phyloP scores from a whole-genome alignment of 495 filamentous ascomycete genomes.

The Physcia stellaris region DNA sequence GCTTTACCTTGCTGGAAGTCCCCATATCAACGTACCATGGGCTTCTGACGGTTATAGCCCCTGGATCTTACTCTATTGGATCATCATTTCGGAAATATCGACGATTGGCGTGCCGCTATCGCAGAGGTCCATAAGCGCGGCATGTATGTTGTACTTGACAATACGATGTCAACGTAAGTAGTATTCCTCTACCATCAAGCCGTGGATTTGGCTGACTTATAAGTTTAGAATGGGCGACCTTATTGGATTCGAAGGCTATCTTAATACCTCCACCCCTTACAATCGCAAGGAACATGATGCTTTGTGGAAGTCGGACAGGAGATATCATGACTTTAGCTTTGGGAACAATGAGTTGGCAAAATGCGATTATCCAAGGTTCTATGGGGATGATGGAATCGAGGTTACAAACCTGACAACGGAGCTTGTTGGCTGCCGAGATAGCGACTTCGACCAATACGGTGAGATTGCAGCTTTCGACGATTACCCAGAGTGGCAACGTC shows the following conservation, averaged over 20 bases:
- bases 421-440: conserved; percentile 49
- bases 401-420: conserved; percentile 25
- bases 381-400: conserved; percentile 45
- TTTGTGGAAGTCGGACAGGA: conserved; percentile 41
- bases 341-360: conserved; percentile 42
- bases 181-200: conserved; percentile 10
- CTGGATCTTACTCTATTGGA: conserved; percentile 59
- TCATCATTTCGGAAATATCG: conserved; percentile 51
- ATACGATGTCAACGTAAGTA: conserved; percentile 58
- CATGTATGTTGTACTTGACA: conserved; percentile 63
- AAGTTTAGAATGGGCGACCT: conserved; percentile 48
- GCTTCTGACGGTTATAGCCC: conserved; percentile 53
- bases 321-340: conserved; percentile 51
- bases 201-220: not conserved
- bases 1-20: conserved; percentile 55
- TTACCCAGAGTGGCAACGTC: conserved; percentile 51
- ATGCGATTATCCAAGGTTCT: conserved; percentile 54
- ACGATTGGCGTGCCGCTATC: conserved; percentile 49
- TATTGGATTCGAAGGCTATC: conserved; percentile 52
- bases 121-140: conserved; percentile 48
- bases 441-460: conserved; percentile 60
- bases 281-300: conserved; percentile 39
- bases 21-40: conserved; percentile 63
- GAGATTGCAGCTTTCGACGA: conserved; percentile 57
- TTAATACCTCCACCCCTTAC: conserved; percentile 55